These are phyloP conservation scores for Gaillardinia entomophila DNA, from an alignment of 805 yeast species.

Conservation along the genomic window DNA sequence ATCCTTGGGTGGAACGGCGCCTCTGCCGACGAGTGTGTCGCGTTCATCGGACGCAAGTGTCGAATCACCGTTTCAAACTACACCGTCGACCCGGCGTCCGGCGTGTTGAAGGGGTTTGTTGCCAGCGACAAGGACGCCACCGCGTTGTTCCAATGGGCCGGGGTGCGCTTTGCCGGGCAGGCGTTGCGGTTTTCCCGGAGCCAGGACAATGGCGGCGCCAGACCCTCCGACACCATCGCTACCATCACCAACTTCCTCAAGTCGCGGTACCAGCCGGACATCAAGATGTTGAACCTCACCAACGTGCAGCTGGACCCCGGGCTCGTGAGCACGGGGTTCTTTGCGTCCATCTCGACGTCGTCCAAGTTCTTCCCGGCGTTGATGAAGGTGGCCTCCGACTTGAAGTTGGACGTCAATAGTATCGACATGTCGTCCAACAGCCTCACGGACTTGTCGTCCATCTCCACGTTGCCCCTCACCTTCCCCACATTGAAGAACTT, in stretches of 20 bases:
- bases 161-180: slow-evolving; percentile 79
- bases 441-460: slow-evolving; percentile 51
- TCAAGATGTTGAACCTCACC: slow-evolving; percentile 65
- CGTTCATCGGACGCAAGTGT: slow-evolving; percentile 65
- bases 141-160: slow-evolving; percentile 55
- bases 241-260: slow-evolving; percentile 55
- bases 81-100: slow-evolving; percentile 41
- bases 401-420: slow-evolving; percentile 56
- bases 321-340: slow-evolving; percentile 56
- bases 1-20: slow-evolving; percentile 83
- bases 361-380: slow-evolving; percentile 87
- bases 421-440: slow-evolving; percentile 60
- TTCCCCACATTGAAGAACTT: slow-evolving; percentile 76
- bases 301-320: slow-evolving; percentile 59
- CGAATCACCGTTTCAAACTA: slow-evolving; percentile 50
- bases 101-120: slow-evolving; percentile 57
- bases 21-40: slow-evolving; percentile 56
- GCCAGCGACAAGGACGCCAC: slow-evolving; percentile 50
- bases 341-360: slow-evolving; percentile 53
- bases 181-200: slow-evolving; percentile 47
- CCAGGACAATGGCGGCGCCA: slow-evolving; percentile 7
- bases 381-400: slow-evolving; percentile 67
- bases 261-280: slow-evolving; percentile 59
- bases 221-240: slow-evolving; percentile 46
- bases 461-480: slow-evolving; percentile 62